Evolutionary conservation across 176 grass and related monocot genomes (phyloP), one percentile per base, ranked within the genome.

Genomic region (Triticum timopheevii): DNA sequence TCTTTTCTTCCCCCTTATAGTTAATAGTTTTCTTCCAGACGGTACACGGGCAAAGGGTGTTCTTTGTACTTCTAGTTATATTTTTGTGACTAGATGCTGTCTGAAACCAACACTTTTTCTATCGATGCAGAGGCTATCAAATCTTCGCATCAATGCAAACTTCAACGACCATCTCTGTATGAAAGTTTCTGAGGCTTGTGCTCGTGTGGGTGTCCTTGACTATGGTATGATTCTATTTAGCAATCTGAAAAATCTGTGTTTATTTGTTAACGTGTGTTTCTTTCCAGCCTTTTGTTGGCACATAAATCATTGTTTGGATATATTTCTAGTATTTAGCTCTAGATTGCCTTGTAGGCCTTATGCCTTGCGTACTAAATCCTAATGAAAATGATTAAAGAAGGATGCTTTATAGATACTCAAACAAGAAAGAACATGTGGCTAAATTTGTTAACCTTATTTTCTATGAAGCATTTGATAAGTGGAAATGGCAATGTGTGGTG

Each of bases 141-240:
- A 96, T 85, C 94, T 99, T 87, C 90, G 89, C 33, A 99, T 99
- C 80, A 90, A 90, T 69, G 87, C 92, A 90, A 96, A 99, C 82
- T 99, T 99, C 91, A 99, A 99, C 54, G 92, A 91, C 80, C 92
- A 99, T 94, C 90, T 99, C 79, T 99, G 94, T 70, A 91, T 94
- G 92, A 95, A 87, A 86, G 88, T 99, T 65, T 75, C 90, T 25
- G 97, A 99, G 73, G 90, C 94, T 86, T 99, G 97, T 80, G 88
- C 92, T 77, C 90, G 90, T 83, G 90, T 90, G 7, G 90, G 85
- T 74, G 67, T 91, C 71, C 69, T 90, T 65, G 88, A 98, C 82
- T 94, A 94, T 77, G 97, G 97, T 99, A 96, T 84, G 86, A 64
- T 90, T 61, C 30, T 86, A 77, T 72, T 64, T 86, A 39, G 35